Percentiles rank a stretch among this genome's conserved stretches.
Conservation (phyloP, 805 yeast genomes). For the Yamadazyma akitaensis region DNA sequence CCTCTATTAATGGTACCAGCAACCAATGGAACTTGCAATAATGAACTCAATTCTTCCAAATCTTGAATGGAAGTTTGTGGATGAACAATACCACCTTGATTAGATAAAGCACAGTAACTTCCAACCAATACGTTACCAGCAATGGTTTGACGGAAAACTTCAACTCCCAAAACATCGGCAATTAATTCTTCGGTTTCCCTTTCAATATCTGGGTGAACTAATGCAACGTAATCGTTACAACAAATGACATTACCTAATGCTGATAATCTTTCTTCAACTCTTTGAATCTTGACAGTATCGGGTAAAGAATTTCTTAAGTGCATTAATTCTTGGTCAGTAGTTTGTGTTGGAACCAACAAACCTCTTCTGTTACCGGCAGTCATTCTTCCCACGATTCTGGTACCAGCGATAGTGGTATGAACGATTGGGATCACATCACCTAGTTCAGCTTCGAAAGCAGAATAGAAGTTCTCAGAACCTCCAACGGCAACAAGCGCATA, state of each 20-base stretch:
- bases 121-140: constrained; percentile 98
- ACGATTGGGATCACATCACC: constrained; percentile 96
- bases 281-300: constrained; percentile 89
- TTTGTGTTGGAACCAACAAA: constrained; percentile 91
- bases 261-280: constrained; percentile 95
- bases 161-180: constrained; percentile 97
- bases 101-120: constrained; percentile 88
- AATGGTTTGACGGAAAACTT: constrained; percentile 97
- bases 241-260: constrained; percentile 98
- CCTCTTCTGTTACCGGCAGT: constrained; percentile 99
- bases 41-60: constrained; percentile 94
- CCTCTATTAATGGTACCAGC: constrained; percentile 99
- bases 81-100: constrained; percentile 98
- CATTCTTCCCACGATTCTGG: constrained; percentile 96
- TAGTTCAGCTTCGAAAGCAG: constrained; percentile 96
- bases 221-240: constrained; percentile 97
- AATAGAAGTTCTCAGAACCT: constrained; percentile 79
- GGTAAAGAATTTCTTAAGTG: constrained; percentile 96
- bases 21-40: constrained; percentile 94
- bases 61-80: constrained; percentile 97
- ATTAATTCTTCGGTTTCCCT: constrained; percentile 98
- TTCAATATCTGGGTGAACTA: constrained; percentile 98
- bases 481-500: constrained; percentile 96
- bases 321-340: constrained; percentile 97
- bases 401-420: constrained; percentile 97